phyloP scores from a whole-genome alignment of 2,329 filamentous ascomycete species.

The Penicillium sp. region DNA sequence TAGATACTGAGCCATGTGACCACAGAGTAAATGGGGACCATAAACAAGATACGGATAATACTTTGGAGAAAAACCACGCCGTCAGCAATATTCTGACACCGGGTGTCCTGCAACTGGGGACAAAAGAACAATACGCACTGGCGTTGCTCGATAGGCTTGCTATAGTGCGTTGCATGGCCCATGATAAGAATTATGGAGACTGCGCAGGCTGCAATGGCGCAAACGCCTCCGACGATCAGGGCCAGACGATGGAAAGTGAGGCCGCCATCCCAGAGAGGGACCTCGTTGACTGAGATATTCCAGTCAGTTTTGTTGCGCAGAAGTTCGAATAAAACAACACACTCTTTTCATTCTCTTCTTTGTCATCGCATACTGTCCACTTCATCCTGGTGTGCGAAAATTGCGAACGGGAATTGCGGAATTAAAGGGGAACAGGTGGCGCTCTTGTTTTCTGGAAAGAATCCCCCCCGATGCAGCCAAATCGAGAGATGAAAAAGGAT shows the following conservation, averaged over 20 bases:
- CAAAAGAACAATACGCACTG: slow-evolving; percentile 43
- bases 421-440: too few relatives aligned
- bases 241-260: slow-evolving; percentile 54
- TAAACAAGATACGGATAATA: slow-evolving; percentile 80
- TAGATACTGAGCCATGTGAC: slow-evolving; percentile 66
- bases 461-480: too few relatives aligned
- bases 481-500: too few relatives aligned
- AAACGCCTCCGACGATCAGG: slow-evolving; percentile 49
- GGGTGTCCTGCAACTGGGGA: background rate
- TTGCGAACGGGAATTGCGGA: slow-evolving; percentile 4
- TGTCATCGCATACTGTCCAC: slow-evolving; percentile 49
- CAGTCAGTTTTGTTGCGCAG: slow-evolving; percentile 18
- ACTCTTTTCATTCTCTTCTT: slow-evolving; percentile 45
- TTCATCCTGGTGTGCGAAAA: slow-evolving; percentile 29
- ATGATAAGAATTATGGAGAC: slow-evolving; percentile 52
- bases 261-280: slow-evolving; percentile 47
- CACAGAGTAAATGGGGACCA: slow-evolving; percentile 73
- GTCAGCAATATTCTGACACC: background rate
- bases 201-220: slow-evolving; percentile 47
- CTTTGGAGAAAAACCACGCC: slow-evolving; percentile 38
- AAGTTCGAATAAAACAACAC: too few relatives aligned
- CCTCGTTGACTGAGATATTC: slow-evolving; percentile 41
- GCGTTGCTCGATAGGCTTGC: slow-evolving; percentile 54
- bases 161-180: slow-evolving; percentile 56
- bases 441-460: too few relatives aligned